These are phyloP conservation scores for Jimgerdemannia flammicorona DNA, from an alignment of 192 early-diverging fungal species.

Conservation along the genomic window DNA sequence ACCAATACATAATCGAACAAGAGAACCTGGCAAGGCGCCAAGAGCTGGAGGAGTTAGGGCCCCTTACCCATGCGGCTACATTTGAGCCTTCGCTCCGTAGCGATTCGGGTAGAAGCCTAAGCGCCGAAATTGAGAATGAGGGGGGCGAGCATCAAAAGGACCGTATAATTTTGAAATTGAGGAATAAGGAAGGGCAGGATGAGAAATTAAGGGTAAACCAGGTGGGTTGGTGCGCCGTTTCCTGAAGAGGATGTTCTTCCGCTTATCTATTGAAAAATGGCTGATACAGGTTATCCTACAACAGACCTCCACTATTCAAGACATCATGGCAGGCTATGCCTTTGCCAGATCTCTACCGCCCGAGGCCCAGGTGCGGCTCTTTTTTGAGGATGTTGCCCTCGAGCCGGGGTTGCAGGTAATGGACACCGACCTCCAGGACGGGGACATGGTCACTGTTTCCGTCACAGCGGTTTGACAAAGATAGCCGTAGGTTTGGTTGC, in stretches of 20 bases:
- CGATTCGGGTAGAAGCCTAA: neutral
- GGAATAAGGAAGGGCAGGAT: slow-evolving; percentile 25
- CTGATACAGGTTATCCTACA: neutral
- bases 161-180: slow-evolving; percentile 22
- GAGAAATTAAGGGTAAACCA: slow-evolving; percentile 30
- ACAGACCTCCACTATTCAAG: slow-evolving; percentile 32
- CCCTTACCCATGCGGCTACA: slow-evolving; percentile 5
- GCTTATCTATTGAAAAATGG: neutral
- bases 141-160: slow-evolving; percentile 4
- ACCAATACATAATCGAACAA: slow-evolving; percentile 21
- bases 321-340: slow-evolving; percentile 45
- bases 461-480: too few relatives aligned
- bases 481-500: too few relatives aligned
- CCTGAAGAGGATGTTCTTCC: slow-evolving; percentile 3
- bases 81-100: neutral
- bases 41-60: slow-evolving; percentile 17
- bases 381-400: slow-evolving; percentile 54
- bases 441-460: slow-evolving; percentile 50
- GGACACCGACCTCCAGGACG: slow-evolving; percentile 54
- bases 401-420: slow-evolving; percentile 37
- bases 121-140: neutral
- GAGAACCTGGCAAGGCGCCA: slow-evolving; percentile 1
- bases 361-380: slow-evolving; percentile 22
- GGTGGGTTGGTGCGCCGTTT: slow-evolving; percentile 19
- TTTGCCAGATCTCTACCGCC: slow-evolving; percentile 25